Evolutionary conservation across 179 eudicot species (phyloP), one percentile per base, ranked within the genome.

Genomic region (Carnegiea gigantea): DNA sequence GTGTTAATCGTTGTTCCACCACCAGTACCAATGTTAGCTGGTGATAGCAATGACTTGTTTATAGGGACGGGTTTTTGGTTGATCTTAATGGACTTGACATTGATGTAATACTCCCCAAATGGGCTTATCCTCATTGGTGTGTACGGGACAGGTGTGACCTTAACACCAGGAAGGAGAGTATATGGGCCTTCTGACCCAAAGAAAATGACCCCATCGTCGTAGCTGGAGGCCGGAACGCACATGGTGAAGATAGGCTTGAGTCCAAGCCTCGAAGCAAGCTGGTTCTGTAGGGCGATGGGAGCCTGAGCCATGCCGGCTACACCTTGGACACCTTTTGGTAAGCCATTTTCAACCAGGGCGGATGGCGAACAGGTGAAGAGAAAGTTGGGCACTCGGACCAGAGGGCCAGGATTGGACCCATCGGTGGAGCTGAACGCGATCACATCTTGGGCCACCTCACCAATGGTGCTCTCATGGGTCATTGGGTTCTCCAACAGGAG

Each of bases 291-390:
- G 3, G 90, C 79, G 20, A 88, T 88, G 1, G 85, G 83, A 18
- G 74, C 78, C 36, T 88, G 86, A 57, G 88, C 88, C 20, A 85
- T 49, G 48, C 90, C 90, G 9, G 78, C 82, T 24, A 88, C 87
- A 14, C 90, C 90, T 51, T 88, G 88, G 14, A 84, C 90, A 13
- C 85, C 84, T 62, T 82, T 75, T 14, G 88, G 90, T 54, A 86
- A 67, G 46, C 83, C 85, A 14, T 49, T 26, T 1, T 88, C 82
- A 6, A 84, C 82, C 17, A 88, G 72, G 62, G 83, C 86, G 0
- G 86, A 88, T 51, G 90, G 90, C 0, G 90, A 54, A 28, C 90
- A 88, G 2, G 89, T 82, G 84, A 88, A 88, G 18, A 88, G 79
- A 67, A 85, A 88, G 51, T 83, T 64, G 3, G 62, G 81, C 30